phyloP scores from a whole-genome alignment of 306 rosid species.

The Lathyrus oleraceus region DNA sequence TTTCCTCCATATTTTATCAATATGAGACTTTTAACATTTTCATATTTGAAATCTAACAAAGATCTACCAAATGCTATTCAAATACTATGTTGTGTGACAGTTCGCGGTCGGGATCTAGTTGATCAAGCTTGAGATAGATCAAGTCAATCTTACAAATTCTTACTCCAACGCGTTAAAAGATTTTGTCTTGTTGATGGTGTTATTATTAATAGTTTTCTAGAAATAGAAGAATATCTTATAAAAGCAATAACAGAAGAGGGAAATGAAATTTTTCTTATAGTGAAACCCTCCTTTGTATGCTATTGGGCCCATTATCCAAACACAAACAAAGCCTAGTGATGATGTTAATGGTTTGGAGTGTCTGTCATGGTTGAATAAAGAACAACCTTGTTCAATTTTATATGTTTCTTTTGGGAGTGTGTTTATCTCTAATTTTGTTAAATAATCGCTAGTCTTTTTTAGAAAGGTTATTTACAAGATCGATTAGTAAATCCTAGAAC shows the following conservation, averaged over 20 bases:
- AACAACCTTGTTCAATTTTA: constrained; percentile 32
- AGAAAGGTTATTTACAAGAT: too few relatives aligned
- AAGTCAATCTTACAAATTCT: neutral
- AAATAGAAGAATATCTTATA: constrained; percentile 23
- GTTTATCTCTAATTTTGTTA: too few relatives aligned
- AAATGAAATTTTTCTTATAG: too few relatives aligned
- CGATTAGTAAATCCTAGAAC: too few relatives aligned
- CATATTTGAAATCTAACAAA: too few relatives aligned
- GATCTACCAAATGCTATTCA: neutral
- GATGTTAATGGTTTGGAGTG: neutral
- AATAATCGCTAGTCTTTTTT: too few relatives aligned
- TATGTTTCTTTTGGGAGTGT: constrained; percentile 43
- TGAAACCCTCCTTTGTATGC: constrained; percentile 15
- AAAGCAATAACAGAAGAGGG: constrained; percentile 20
- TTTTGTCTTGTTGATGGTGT: constrained; percentile 12
- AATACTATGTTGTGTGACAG: constrained; percentile 20
- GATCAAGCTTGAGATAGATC: neutral
- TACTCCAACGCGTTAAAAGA: neutral
- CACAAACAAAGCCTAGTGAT: neutral
- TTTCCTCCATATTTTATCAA: too few relatives aligned
- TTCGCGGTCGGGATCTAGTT: constrained; percentile 15
- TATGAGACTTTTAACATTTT: too few relatives aligned
- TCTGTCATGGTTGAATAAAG: constrained; percentile 35
- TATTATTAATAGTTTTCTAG: constrained; percentile 21
- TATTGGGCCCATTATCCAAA: constrained; percentile 28